Conservation (phyloP, 148 eudicot species). For the Oxyria digyna region DNA sequence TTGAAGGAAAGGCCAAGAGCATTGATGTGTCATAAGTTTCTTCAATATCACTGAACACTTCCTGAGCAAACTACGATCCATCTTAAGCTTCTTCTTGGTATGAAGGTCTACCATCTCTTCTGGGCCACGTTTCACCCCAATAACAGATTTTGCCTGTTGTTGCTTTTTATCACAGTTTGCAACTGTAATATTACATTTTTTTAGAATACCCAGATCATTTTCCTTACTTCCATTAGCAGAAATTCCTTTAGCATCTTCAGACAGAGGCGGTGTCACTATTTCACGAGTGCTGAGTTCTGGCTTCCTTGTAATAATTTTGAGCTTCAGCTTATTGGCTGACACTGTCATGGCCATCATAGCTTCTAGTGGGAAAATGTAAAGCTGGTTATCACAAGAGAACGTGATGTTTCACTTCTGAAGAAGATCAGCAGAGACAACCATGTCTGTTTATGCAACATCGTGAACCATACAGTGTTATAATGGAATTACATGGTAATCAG, state of each 20-base stretch:
- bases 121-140: slow-evolving; percentile 33
- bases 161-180: neutral
- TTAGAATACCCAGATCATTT: neutral
- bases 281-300: slow-evolving; percentile 6
- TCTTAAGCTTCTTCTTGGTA: slow-evolving; percentile 39
- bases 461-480: neutral
- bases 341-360: neutral
- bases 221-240: slow-evolving; percentile 3
- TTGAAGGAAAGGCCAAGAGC: slow-evolving; percentile 28
- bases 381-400: neutral
- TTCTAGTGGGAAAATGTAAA: neutral
- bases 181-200: neutral
- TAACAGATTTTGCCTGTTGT: slow-evolving; percentile 11
- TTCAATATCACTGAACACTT: slow-evolving; percentile 38
- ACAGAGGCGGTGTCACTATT: neutral
- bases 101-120: slow-evolving; percentile 18
- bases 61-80: slow-evolving; percentile 33
- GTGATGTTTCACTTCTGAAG: neutral
- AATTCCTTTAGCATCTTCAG: neutral
- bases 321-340: slow-evolving; percentile 7
- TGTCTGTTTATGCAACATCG: neutral
- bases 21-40: slow-evolving; percentile 33
- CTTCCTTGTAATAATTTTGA: slow-evolving; percentile 4
- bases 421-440: neutral
- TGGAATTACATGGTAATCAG: neutral